Evolutionary conservation across 148 eudicot genomes (phyloP).

Genomic region (Fagopyrum tataricum): DNA sequence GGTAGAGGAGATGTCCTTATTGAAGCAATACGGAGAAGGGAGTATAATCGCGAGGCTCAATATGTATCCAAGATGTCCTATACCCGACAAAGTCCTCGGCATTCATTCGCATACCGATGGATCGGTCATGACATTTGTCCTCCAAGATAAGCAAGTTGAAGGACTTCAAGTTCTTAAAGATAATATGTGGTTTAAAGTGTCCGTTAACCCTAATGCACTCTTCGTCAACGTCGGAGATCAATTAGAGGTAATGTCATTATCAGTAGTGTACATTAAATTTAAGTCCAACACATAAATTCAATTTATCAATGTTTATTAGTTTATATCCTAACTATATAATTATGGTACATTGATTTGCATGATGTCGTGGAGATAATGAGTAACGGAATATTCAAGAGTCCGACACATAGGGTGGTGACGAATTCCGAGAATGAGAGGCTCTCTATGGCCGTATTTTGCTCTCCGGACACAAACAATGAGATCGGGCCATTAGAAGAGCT

Average conservation of each 20-base stretch:
- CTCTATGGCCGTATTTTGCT: constrained; percentile 31
- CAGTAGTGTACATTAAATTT: neutral
- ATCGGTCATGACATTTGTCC: constrained; percentile 28
- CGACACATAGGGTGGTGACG: constrained; percentile 39
- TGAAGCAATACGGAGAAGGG: constrained; percentile 22
- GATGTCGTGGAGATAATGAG: constrained; percentile 35
- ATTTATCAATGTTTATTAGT: neutral
- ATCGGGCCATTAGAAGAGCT: constrained; percentile 32
- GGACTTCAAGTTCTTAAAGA: constrained; percentile 51
- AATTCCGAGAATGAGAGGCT: constrained; percentile 30
- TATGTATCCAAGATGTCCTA: constrained; percentile 42
- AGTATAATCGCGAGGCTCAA: constrained; percentile 27
- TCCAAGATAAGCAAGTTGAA: constrained; percentile 40
- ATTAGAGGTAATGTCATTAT: constrained; percentile 32
- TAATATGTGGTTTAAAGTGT: constrained; percentile 42
- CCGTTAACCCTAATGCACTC: constrained; percentile 37
- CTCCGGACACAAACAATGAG: constrained; percentile 17
- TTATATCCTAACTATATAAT: too few species aligned
- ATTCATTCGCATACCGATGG: constrained; percentile 56
- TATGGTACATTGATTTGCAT: neutral
- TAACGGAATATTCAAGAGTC: constrained; percentile 43
- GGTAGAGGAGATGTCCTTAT: constrained; percentile 29
- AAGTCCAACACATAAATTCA: neutral
- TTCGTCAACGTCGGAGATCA: constrained; percentile 45
- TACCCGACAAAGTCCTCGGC: constrained; percentile 39